These are phyloP conservation scores for Pyricularia pennisetigena DNA, from an alignment of 2,329 filamentous ascomycete genomes.

Conservation along the genomic window DNA sequence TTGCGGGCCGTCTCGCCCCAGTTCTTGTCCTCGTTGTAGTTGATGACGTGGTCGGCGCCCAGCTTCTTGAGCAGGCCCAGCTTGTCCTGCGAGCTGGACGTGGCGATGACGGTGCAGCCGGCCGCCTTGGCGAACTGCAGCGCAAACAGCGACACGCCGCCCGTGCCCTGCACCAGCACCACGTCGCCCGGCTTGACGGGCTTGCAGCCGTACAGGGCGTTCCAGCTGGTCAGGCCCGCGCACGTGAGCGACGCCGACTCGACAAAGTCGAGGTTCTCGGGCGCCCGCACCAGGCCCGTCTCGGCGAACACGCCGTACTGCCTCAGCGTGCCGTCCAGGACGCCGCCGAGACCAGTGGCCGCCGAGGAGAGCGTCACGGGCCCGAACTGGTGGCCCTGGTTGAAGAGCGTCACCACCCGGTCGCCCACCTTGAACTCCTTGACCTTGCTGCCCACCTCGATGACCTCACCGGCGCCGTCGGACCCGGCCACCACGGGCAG, in stretches of 20 bases:
- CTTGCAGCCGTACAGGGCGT: constrained; percentile 49
- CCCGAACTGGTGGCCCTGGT: constrained; percentile 40
- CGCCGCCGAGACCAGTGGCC: constrained; percentile 55
- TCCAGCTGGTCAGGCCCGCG: constrained; percentile 56
- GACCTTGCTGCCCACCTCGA: constrained; percentile 39
- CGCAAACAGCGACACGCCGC: constrained; percentile 57
- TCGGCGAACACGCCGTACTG: constrained; percentile 60
- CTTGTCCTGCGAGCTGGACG: constrained; percentile 41
- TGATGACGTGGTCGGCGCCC: constrained; percentile 46
- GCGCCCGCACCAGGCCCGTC: constrained; percentile 54
- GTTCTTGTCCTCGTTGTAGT: constrained; percentile 39
- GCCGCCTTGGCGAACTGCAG: constrained; percentile 41
- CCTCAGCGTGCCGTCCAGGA: constrained; percentile 57
- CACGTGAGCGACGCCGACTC: constrained; percentile 49
- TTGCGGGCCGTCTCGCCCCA: constrained; percentile 45
- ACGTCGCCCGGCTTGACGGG: constrained; percentile 42
- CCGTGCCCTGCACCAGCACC: constrained; percentile 62
- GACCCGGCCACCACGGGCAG: constrained; percentile 38
- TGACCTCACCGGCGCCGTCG: constrained; percentile 43
- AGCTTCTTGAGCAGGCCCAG: constrained; percentile 36
- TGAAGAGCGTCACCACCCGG: constrained; percentile 51
- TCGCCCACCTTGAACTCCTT: constrained; percentile 40
- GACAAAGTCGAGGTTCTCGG: constrained; percentile 39
- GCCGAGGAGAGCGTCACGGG: constrained; percentile 22
- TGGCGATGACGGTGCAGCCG: constrained; percentile 47